phyloP scores from a whole-genome alignment of 2,329 filamentous ascomycete species.

The Apiospora sp. region DNA sequence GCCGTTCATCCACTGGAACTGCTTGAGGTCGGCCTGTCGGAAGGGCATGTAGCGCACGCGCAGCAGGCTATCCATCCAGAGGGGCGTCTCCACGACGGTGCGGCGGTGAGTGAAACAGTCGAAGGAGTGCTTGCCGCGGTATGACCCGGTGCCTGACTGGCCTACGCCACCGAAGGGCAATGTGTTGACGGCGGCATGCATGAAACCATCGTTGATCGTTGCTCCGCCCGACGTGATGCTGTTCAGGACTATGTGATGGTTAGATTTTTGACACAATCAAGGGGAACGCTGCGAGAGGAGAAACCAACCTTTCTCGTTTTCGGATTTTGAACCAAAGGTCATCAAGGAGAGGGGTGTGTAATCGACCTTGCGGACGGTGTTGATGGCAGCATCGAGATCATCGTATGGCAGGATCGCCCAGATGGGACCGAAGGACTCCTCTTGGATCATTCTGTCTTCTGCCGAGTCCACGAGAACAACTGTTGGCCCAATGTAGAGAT shows the following conservation, averaged over 20 bases:
- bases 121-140: constrained; percentile 79
- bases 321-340: constrained; percentile 82
- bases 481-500: constrained; percentile 89
- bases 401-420: constrained; percentile 83
- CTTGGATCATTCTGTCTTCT: constrained; percentile 78
- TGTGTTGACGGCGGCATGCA: constrained; percentile 74
- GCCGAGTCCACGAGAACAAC: constrained; percentile 82
- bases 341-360: constrained; percentile 85
- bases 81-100: constrained; percentile 66
- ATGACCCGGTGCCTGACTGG: constrained; percentile 77
- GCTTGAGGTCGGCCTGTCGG: constrained; percentile 52
- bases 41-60: constrained; percentile 75
- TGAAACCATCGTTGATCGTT: constrained; percentile 71
- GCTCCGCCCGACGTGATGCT: constrained; percentile 73
- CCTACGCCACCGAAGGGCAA: constrained; percentile 86
- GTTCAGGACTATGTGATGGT: constrained; percentile 58
- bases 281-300: neutral
- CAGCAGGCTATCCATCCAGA: constrained; percentile 73
- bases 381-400: constrained; percentile 84
- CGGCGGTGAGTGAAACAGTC: constrained; percentile 60
- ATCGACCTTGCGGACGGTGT: constrained; percentile 80
- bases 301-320: constrained; percentile 75
- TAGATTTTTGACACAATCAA: constrained; percentile 9
- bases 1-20: constrained; percentile 52
- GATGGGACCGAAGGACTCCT: constrained; percentile 94